phyloP scores from a whole-genome alignment of 108 stramenopile genomes.

The Cyclotella baltica region DNA sequence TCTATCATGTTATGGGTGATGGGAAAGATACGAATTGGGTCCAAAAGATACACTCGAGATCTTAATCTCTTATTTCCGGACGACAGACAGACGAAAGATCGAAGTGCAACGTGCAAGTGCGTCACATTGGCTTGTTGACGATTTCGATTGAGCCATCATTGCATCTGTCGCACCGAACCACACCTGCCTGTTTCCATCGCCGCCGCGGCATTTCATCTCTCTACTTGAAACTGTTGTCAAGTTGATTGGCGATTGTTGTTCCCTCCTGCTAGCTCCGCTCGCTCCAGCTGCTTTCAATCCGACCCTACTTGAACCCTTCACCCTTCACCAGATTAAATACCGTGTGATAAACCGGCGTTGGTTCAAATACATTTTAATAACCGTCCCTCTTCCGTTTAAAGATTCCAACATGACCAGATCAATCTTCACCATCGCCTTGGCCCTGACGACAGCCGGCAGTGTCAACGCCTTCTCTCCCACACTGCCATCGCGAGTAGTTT shows the following conservation, averaged over 20 bases:
- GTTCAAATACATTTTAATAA: background rate
- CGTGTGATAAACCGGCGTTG: background rate
- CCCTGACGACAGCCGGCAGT: constrained; percentile 24
- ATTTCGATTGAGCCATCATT: background rate
- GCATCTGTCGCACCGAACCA: background rate
- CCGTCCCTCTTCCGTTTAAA: background rate
- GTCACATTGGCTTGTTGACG: no score
- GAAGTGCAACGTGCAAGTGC: constrained; percentile 4
- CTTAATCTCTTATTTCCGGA: no score
- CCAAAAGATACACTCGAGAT: no score
- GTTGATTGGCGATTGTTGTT: no score
- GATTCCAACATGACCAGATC: constrained; percentile 39
- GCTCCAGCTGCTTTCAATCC: no score
- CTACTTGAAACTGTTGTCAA: no score
- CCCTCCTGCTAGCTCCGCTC: no score
- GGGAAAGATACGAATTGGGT: no score
- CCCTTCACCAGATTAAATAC: background rate
- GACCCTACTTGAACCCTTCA: no score
- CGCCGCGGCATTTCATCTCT: background rate
- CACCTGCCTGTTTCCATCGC: background rate
- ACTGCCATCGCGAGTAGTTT: constrained; percentile 19
- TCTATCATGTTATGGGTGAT: no score
- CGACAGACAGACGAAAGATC: constrained; percentile 2
- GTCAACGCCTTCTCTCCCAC: constrained; percentile 24
- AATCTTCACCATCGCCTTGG: constrained; percentile 34